Conservation (phyloP, 805 yeast genomes). For the Yarrowia osloensis region DNA sequence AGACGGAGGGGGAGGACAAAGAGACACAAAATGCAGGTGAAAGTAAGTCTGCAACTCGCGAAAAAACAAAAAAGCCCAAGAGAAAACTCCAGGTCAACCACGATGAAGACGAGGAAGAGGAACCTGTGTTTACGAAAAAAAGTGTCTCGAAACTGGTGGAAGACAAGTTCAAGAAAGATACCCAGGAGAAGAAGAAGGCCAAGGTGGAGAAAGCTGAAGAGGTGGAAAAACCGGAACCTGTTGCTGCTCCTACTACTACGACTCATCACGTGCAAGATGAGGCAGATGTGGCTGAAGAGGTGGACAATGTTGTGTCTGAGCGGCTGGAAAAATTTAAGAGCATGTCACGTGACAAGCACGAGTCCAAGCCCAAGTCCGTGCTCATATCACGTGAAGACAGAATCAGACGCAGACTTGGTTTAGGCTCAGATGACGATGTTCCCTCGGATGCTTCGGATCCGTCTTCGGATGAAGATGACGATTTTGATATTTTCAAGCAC, state of each 20-base stretch:
- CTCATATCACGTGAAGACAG: conserved; percentile 1
- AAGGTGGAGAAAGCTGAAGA: background rate
- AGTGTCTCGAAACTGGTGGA: conserved; percentile 22
- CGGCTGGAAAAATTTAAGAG: background rate
- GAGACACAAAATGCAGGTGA: background rate
- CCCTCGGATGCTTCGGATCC: conserved; percentile 25
- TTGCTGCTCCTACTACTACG: background rate
- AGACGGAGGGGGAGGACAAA: background rate
- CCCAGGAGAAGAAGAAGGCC: background rate
- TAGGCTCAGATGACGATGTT: conserved; percentile 2
- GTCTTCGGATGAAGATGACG: conserved; percentile 4
- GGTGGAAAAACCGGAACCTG: background rate
- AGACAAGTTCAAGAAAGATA: background rate
- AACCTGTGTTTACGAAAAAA: conserved; percentile 32
- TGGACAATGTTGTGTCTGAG: background rate
- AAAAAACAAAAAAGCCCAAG: background rate
- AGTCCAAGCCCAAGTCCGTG: background rate
- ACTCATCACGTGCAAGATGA: background rate
- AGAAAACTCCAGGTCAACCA: background rate
- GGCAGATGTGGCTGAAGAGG: background rate
- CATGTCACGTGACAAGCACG: background rate
- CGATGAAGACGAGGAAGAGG: conserved; percentile 43
- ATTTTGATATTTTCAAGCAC: conserved; percentile 18
- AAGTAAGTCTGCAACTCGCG: background rate
- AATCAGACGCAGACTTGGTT: background rate